Evolutionary conservation across 805 yeast genomes (phyloP), one percentile per base, ranked within the genome.

Genomic region (Wickerhamomyces chaumierensis): DNA sequence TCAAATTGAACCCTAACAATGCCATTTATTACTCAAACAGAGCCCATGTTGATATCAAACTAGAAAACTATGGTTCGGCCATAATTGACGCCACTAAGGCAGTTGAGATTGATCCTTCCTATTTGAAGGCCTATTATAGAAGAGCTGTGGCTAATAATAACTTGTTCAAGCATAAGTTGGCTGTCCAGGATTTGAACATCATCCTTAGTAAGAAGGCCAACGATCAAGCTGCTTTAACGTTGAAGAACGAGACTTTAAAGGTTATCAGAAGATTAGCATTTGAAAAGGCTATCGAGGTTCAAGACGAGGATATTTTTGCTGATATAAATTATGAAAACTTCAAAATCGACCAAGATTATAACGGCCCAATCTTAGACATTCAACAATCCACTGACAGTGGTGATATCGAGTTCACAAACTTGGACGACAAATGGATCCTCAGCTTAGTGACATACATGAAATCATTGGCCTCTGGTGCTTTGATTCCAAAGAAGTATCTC

Each of bases 21-120:
- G 74, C 83, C 2, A 69, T 78, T 25, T 76, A 80, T 45, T 85
- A 67, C 54, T 79, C 95, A 9, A 90, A 90, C 60, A 69, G 96
- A 46, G 96, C 97, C 0, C 87, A 86, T 56, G 95, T 86, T 1
- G 80, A 87, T 48, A 75, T 90, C 53, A 84, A 86, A 51, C 58
- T 78, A 40, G 98, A 90, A 56, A 80, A 79, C 50, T 88, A 81
- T 56, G 97, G 96, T 3, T 66, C 75, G 39, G 94, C 96, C 1
- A 71, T 88, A 3, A 64, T 58, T n/a, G 96, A 88, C 56, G 78
- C 94, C 48, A 72, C 78, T 27, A 61, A 63, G 34, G 84, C 96
- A 2, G 68, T 92, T 34, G 71, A 68, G 36, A 51, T 79, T 9
- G 86, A 90, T 53, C 70, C 78, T 1, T 54, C 62, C 16, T 81